Evolutionary conservation across 495 filamentous ascomycete genomes (phyloP), one percentile per base, ranked within the genome.

Genomic region (Aspergillus indologenus): DNA sequence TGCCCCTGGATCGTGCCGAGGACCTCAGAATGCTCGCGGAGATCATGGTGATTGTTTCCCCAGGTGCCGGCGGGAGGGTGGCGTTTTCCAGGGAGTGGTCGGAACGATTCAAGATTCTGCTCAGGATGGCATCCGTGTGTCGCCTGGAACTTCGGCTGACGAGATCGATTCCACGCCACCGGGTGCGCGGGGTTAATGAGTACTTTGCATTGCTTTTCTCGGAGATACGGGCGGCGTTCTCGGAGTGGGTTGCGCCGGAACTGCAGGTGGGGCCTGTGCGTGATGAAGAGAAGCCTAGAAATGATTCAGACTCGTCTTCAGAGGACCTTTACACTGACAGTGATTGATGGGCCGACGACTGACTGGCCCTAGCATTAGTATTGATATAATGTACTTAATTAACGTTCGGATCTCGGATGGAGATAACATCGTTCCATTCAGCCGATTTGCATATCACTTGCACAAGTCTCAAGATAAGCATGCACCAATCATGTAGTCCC

Each of bases 201-300:
- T 52, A 52, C 22, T 52, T 52, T 52, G 23, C 24, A 20, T 52
- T 23, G 24, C 18, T 52, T 22, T 52, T 52, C 29, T 29, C 49
- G 7, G 22, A 52, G 6, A 52, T 52, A 3, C 18, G 18, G 49
- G 22, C 23, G 18, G 49, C 31, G 49, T 3, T 31, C n/a, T 17
- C 7, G 15, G 21, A 20, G n/a, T 52, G 49, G 49, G 49, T 52
- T 34, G 49, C 49, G 22, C 49, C 49, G 20, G 49, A 52, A 52
- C 49, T 52, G 24, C 18, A 1, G 7, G 24, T 52, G 24, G 15
- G 49, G 49, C 49, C 49, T 31, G 49, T 29, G 19, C 29, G 31
- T 4, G 49, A 52, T 6, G 23, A 52, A 31, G 18, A 48, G 18
- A 12, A 48, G 21, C 45, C 44, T 5, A 18, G 5, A 45, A 5